Conservation (phyloP, 164 flowering plant genomes). For the Euptelea pleiosperma region DNA sequence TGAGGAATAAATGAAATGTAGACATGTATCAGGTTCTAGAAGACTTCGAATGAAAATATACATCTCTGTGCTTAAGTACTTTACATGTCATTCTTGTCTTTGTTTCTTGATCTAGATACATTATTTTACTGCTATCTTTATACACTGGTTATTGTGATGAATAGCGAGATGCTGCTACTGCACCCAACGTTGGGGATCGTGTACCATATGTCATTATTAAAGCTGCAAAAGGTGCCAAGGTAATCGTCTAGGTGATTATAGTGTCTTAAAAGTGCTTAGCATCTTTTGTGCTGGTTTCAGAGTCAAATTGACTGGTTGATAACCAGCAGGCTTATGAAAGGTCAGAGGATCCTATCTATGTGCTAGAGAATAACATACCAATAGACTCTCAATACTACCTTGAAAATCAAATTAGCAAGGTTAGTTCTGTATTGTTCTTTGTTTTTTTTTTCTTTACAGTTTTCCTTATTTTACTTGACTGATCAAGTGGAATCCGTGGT, state of each 20-base stretch:
- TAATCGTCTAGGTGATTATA: constrained; percentile 24
- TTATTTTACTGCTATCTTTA: not conserved
- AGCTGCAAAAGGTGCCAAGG: constrained; percentile 99
- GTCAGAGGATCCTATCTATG: constrained; percentile 98
- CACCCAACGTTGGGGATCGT: constrained; percentile 98
- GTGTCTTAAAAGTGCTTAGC: not conserved
- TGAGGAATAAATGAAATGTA: no score
- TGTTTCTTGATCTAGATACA: not conserved
- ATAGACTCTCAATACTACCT: constrained; percentile 93
- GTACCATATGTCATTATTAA: constrained; percentile 96
- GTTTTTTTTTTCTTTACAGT: not conserved
- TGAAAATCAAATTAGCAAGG: constrained; percentile 95
- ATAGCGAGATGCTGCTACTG: constrained; percentile 99
- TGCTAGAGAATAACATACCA: constrained; percentile 91
- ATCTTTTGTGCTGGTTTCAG: not conserved
- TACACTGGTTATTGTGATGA: constrained; percentile 13
- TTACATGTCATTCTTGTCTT: no score
- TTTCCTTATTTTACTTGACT: not conserved
- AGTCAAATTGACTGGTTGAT: constrained; percentile 13
- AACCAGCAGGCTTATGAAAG: constrained; percentile 83
- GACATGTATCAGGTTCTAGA: no score
- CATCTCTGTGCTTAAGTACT: no score
- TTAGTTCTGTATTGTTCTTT: constrained; percentile 19
- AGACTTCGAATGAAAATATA: no score
- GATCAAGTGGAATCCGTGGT: constrained; percentile 9